Conservation (phyloP, 176 grass and related monocot genomes). For the Pharus latifolius region DNA sequence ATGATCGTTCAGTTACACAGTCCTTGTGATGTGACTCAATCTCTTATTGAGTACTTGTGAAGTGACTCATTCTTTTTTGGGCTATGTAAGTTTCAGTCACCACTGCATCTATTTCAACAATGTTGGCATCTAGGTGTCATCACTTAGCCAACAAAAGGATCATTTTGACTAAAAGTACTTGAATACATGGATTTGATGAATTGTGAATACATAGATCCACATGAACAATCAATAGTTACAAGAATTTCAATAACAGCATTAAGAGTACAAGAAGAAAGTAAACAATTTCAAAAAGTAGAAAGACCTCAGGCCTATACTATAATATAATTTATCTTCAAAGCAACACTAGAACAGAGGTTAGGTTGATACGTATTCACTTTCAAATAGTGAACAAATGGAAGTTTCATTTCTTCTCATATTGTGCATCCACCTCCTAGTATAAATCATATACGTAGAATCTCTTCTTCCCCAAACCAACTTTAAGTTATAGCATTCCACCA, state of each 20-base stretch:
- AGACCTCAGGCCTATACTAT: neutral
- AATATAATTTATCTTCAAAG: neutral
- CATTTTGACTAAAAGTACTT: neutral
- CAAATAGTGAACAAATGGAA: no score
- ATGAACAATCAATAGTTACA: neutral
- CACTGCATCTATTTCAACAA: neutral
- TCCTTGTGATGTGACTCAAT: no score
- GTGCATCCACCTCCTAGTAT: no score
- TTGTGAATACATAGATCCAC: neutral
- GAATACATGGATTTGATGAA: neutral
- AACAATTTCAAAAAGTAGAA: neutral
- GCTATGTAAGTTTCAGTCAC: neutral
- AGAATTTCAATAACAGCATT: neutral
- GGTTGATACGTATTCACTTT: no score
- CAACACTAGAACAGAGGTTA: neutral
- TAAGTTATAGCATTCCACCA: no score
- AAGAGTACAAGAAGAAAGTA: neutral
- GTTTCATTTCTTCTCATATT: no score
- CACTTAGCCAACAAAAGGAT: no score
- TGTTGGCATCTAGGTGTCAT: neutral
- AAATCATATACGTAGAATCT: no score
- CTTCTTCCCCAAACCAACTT: no score
- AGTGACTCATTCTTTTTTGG: neutral
- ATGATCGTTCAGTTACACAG: no score
- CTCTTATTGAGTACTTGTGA: no score